A percentile compares a stretch with the other conserved stretches of the same genome.
Evolutionary conservation across 345 rosid genomes (phyloP).

Genomic region (Cardamine chenopodiifolia): DNA sequence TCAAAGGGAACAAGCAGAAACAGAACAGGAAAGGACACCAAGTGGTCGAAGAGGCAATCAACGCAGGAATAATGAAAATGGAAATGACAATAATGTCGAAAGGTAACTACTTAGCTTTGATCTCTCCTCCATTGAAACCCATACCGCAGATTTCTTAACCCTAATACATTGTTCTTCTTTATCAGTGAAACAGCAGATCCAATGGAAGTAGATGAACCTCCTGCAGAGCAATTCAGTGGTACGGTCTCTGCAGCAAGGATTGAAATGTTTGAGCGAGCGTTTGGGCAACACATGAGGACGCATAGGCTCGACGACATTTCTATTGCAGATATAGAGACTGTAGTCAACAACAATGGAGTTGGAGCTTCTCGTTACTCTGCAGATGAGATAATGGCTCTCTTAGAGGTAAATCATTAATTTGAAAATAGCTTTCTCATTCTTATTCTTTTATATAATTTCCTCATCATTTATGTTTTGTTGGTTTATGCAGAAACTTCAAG

Average conservation of each 20-base stretch:
- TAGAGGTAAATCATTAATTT: constrained; percentile 58
- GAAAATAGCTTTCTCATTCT: neutral
- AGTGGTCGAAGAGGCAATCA: constrained; percentile 45
- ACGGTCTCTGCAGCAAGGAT: constrained; percentile 61
- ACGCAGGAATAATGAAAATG: constrained; percentile 27
- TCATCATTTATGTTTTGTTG: neutral
- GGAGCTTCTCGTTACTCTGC: constrained; percentile 58
- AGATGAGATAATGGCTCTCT: constrained; percentile 64
- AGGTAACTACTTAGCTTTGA: constrained; percentile 45
- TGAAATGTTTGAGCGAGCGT: constrained; percentile 71
- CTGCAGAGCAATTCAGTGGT: constrained; percentile 51
- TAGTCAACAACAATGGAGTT: constrained; percentile 58
- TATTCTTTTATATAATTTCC: constrained; percentile 20
- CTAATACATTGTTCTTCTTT: neutral
- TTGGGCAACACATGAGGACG: constrained; percentile 84
- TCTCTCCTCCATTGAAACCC: constrained; percentile 4
- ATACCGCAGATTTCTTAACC: neutral
- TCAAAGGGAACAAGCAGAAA: constrained; percentile 53
- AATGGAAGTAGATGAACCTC: constrained; percentile 82
- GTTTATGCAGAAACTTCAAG: constrained; percentile 77
- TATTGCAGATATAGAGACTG: constrained; percentile 69
- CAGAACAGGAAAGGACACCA: constrained; percentile 53
- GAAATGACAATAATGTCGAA: constrained; percentile 40
- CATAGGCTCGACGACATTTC: constrained; percentile 68
- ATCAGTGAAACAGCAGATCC: constrained; percentile 54